Evolutionary conservation across 2,329 filamentous ascomycete species (phyloP).

Genomic region (Diaporthe destruens): DNA sequence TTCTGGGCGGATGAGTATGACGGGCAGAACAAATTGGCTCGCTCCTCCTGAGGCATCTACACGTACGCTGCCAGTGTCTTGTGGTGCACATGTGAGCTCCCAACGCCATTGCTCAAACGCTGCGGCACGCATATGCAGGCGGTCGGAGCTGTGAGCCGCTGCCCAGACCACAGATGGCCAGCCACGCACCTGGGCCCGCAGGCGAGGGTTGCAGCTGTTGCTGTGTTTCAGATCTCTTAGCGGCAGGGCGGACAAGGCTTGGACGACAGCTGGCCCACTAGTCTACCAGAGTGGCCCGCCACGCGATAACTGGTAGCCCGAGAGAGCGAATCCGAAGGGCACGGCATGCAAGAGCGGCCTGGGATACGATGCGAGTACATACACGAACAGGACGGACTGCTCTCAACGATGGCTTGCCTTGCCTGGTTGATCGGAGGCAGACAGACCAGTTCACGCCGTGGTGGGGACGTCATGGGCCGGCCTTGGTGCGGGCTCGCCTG

Average conservation of each 20-base stretch:
- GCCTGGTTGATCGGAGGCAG: background rate
- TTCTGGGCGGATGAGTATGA: background rate
- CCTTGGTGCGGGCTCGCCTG: background rate
- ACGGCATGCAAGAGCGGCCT: background rate
- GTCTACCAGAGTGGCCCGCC: constrained; percentile 14
- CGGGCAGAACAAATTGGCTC: background rate
- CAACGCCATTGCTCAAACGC: background rate
- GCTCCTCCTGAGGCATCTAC: background rate
- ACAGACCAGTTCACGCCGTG: background rate
- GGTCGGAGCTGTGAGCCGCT: constrained; percentile 21
- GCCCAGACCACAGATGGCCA: background rate
- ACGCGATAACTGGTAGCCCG: background rate
- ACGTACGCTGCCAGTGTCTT: background rate
- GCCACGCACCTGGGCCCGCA: constrained; percentile 18
- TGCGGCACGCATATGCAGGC: background rate
- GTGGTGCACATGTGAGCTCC: background rate
- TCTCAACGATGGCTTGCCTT: background rate
- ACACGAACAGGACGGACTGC: background rate
- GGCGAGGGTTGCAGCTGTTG: constrained; percentile 1
- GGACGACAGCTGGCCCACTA: constrained; percentile 17
- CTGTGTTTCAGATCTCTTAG: constrained; percentile 34
- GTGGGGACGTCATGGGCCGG: background rate
- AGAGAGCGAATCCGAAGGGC: constrained; percentile 14
- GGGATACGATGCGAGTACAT: background rate
- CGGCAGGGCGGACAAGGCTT: constrained; percentile 21